Conservation (phyloP, 1,284 basidiomycete genomes). For the Thelephora terrestris region DNA sequence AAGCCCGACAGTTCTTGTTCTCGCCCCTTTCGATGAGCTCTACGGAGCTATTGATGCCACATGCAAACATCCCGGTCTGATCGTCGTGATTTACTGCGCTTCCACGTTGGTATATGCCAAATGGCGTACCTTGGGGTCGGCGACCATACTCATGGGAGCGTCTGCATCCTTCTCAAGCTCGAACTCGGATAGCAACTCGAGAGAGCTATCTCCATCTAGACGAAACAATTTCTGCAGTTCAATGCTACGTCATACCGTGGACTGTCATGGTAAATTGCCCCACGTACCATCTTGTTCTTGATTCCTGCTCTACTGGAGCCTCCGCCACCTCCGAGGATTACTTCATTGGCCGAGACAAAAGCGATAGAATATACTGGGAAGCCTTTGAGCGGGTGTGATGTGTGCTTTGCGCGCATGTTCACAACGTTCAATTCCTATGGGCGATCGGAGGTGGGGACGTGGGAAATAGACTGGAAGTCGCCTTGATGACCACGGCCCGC, state of each 20-base stretch:
- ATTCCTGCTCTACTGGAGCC: constrained; percentile 75
- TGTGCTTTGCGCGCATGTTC: constrained; percentile 70
- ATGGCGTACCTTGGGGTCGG: constrained; percentile 45
- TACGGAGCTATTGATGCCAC: constrained; percentile 75
- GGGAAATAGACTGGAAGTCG: constrained; percentile 3
- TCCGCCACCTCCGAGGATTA: constrained; percentile 87
- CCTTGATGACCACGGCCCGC: neutral
- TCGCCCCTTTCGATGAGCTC: constrained; percentile 51
- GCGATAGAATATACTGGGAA: constrained; percentile 85
- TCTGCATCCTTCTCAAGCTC: constrained; percentile 77
- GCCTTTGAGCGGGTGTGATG: constrained; percentile 58
- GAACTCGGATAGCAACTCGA: constrained; percentile 59
- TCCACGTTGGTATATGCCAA: neutral
- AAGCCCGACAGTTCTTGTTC: constrained; percentile 80
- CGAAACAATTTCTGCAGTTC: constrained; percentile 57
- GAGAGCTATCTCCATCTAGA: constrained; percentile 44
- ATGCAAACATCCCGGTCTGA: constrained; percentile 50
- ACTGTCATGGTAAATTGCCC: neutral
- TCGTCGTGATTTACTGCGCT: constrained; percentile 9
- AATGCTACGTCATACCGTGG: constrained; percentile 4
- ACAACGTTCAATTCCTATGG: no score
- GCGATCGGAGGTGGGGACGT: neutral
- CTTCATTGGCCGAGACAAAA: constrained; percentile 64
- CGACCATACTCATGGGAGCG: constrained; percentile 88
- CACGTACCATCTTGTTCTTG: constrained; percentile 81